Percentiles rank a stretch among this genome's conserved stretches.
These are phyloP conservation scores for Euphorbia lathyris DNA, from an alignment of 345 rosid genomes.

Conservation along the genomic window DNA sequence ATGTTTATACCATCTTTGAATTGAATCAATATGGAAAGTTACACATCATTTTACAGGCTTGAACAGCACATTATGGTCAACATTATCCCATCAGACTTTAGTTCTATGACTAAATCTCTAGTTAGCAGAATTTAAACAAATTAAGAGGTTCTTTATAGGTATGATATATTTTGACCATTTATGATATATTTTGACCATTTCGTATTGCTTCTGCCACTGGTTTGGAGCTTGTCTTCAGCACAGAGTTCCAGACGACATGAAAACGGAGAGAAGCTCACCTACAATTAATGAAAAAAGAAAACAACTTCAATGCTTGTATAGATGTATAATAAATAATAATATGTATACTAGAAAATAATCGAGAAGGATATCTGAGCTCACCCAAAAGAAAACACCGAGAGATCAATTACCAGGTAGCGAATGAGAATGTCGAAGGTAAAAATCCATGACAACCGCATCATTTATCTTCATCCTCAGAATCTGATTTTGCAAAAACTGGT, in stretches of 20 bases:
- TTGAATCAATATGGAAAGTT: background rate
- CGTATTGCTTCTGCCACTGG: background rate
- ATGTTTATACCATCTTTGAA: background rate
- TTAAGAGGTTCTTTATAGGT: background rate
- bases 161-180: no score
- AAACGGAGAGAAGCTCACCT: background rate
- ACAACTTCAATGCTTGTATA: background rate
- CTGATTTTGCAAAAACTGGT: constrained; percentile 77
- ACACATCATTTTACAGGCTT: background rate
- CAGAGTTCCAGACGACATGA: no score
- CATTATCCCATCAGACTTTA: background rate
- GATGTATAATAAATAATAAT: background rate
- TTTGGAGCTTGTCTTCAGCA: background rate
- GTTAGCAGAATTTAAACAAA: no score
- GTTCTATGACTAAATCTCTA: no score
- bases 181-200: background rate
- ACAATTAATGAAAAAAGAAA: background rate
- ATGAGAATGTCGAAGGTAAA: background rate
- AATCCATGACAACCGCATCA: constrained; percentile 13
- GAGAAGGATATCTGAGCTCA: background rate
- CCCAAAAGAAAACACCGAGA: background rate
- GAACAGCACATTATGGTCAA: background rate
- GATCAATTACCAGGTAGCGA: background rate
- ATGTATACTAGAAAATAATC: background rate
- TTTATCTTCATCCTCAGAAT: constrained; percentile 78